A percentile compares a stretch with the other conserved stretches of the same genome.
These are phyloP conservation scores for Parasitella parasitica DNA, from an alignment of 371 early-diverging fungal genomes.

Conservation along the genomic window DNA sequence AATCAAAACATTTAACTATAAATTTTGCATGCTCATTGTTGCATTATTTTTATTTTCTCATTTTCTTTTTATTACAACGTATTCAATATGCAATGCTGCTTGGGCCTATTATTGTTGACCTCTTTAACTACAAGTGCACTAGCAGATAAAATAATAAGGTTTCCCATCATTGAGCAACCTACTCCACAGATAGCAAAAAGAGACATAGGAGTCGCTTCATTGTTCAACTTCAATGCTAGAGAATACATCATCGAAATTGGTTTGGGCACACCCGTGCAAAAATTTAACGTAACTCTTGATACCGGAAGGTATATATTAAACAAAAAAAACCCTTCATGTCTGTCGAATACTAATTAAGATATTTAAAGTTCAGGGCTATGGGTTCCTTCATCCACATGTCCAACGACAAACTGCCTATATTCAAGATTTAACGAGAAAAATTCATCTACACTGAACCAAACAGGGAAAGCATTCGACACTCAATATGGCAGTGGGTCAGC, in stretches of 20 bases:
- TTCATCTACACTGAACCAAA: slow-evolving; percentile 29
- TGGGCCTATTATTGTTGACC: background rate
- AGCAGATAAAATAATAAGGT: background rate
- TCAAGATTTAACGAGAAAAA: slow-evolving; percentile 23
- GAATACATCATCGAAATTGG: slow-evolving; percentile 32
- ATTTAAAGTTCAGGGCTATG: slow-evolving; percentile 36
- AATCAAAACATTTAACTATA: background rate
- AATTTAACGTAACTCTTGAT: slow-evolving; percentile 39
- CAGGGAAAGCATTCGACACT: slow-evolving; percentile 18
- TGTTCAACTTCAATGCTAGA: slow-evolving; percentile 33
- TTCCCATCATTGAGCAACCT: slow-evolving; percentile 5
- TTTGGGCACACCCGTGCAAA: slow-evolving; percentile 39
- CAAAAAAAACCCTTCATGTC: too few species aligned
- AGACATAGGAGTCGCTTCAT: slow-evolving; percentile 11
- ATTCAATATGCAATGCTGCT: background rate
- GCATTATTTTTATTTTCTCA: background rate
- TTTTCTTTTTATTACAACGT: background rate
- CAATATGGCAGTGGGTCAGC: slow-evolving; percentile 43
- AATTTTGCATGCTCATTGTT: background rate
- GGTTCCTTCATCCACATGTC: slow-evolving; percentile 38
- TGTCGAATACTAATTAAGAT: background rate
- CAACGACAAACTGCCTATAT: slow-evolving; percentile 22
- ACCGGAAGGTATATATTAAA: slow-evolving; percentile 39
- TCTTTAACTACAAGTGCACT: background rate
- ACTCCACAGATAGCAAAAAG: background rate